Evolutionary conservation across 129 eudicot genomes (phyloP), one percentile per base, ranked within the genome.

Genomic region (Flaveria bidentis): DNA sequence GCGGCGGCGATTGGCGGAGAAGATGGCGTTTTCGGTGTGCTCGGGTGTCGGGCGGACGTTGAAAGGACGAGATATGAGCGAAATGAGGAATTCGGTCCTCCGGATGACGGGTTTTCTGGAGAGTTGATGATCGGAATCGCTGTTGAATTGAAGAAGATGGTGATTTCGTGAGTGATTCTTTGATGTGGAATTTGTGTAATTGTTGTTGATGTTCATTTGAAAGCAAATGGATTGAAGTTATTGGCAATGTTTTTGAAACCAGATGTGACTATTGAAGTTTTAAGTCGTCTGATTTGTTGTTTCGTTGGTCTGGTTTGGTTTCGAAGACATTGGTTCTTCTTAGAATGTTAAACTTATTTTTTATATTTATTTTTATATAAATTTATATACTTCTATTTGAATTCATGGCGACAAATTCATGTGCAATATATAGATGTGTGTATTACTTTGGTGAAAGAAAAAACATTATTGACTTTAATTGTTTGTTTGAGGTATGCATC

Each of bases 81-180:
- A 90, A 80, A 89, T 92, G 51, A 81, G 98, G 78, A 85, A 90
- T 80, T 90, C 89, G 2, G 84, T 90, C 76, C 89, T 92, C 13
- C 82, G 94, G 69, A 81, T 92, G 89, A 92, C 98, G 2, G 96
- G 95, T 0, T 92, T 90, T 76, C 85, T 92, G 1, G 96, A 92
- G 85, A 80, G 86, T 69, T 92, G 53, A 79, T 20, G 23, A 76
- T 56, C 22, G 3, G 41, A 36, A 36, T 36, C 41, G 41, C 41
- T 6, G 41, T 6, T 36, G 41, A 36, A 36, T 23, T 23, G 41
- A 36, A 36, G 41, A 33, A 53, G 60, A 22, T 17, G 60, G 23
- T n/a, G 74, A 18, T 51, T 80, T 80, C 26, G 17, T 25, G 41
- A 70, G 62, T 58, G 16, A 61, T 8, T 63, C 4, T 8, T 69